Evolutionary conservation across 768 basidiomycete genomes (phyloP), one percentile per base, ranked within the genome.

Genomic region (Russula vinacea): DNA sequence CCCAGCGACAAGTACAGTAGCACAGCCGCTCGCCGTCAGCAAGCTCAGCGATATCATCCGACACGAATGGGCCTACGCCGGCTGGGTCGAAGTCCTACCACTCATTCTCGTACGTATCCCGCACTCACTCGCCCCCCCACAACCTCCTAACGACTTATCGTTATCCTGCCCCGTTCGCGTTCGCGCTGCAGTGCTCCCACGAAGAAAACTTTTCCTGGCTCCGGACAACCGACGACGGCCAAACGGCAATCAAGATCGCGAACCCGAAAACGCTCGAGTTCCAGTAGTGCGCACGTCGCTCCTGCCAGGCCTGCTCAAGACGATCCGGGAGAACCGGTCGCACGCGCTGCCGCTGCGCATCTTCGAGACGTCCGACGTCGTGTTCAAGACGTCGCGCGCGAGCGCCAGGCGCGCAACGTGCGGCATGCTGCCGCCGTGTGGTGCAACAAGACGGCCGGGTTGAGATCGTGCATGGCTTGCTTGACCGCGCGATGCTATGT

Each of bases 221-320:
- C 67, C 97, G 97, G 78, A 89, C 87, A 64, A 72, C 78, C 35
- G 96, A 98, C 75, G 89, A 92, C 68, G 86, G 87, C 45, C 83
- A 83, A 40, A 82, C 84, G 24, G 96, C 90, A 1, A 86, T 98
- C 66, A 90, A 89, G 70, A 92, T 98, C 65, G 94, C 90, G 62
- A 99, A 99, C 76, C 97, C 97, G 0, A 98, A 97, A 78, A 93
- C 97, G 26, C 83, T 93, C 68, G 97, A 98, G 75, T 98, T 97
- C 78, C 97, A 99, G 90, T 98, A 62, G 94, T 98, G 50, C 90
- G 97, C 67, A 98, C 97, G 1, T 93, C 95, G 32, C 86, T 99
- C 59, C 79, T 99, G 8, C 95, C 96, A 16, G 97, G 97, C 56
- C 85, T 99, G 51, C 85, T 99, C 70, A 99, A 99, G 78, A 97